These are phyloP conservation scores for Globisporangium cederbergense DNA, from an alignment of 352 stramenopile genomes.

Conservation along the genomic window DNA sequence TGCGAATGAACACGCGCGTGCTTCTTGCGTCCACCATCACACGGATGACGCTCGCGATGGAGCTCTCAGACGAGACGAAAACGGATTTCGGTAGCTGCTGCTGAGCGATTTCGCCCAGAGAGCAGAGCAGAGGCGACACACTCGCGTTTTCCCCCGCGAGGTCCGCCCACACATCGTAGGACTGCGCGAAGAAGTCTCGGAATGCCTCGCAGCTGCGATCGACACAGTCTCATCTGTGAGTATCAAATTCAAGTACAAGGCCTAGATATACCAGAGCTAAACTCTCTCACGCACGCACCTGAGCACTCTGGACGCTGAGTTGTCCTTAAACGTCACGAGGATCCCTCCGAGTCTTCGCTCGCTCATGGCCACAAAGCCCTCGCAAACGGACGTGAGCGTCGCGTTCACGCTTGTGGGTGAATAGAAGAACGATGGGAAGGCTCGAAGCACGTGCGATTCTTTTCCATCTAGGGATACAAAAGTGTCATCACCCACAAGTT, in stretches of 20 bases:
- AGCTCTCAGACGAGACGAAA: constrained; percentile 29
- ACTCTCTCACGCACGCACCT: constrained; percentile 11
- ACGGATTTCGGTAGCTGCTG: constrained; percentile 12
- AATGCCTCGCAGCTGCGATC: constrained; percentile 10
- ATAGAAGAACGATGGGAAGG: constrained; percentile 53
- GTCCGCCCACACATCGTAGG: constrained; percentile 12
- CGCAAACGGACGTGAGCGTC: constrained; percentile 24
- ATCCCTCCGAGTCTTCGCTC: constrained; percentile 29
- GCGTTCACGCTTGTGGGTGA: constrained; percentile 26
- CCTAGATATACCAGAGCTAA: neutral
- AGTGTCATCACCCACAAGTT: too few relatives aligned
- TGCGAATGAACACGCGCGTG: constrained; percentile 33
- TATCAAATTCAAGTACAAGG: neutral
- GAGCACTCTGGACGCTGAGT: constrained; percentile 10
- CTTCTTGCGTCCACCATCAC: constrained; percentile 36
- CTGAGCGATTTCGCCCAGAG: constrained; percentile 19
- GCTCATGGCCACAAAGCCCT: constrained; percentile 35
- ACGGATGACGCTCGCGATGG: constrained; percentile 39
- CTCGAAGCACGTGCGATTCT: constrained; percentile 28
- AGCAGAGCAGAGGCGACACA: constrained; percentile 23
- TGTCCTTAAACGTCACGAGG: constrained; percentile 18
- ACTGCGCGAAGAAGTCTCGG: constrained; percentile 27
- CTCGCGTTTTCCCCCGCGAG: neutral
- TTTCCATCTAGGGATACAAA: constrained; percentile 23
- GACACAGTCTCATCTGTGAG: neutral